phyloP scores from a whole-genome alignment of 2,329 filamentous ascomycete species.

The Fusarium sp. region DNA sequence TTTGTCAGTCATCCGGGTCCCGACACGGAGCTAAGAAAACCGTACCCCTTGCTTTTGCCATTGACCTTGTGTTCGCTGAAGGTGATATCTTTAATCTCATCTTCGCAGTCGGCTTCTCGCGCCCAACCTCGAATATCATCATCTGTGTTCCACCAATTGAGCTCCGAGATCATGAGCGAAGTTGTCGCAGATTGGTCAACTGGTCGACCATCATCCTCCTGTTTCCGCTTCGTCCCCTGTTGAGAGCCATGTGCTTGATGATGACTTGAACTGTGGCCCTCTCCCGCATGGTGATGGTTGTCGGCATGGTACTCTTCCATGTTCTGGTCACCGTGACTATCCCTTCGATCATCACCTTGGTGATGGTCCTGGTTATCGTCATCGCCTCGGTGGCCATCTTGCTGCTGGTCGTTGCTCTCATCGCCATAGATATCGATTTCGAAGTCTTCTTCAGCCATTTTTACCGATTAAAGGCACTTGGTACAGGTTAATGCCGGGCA shows the following conservation, averaged over 20 bases:
- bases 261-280: constrained; percentile 52
- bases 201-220: constrained; percentile 65
- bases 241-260: constrained; percentile 48
- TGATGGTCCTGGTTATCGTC: constrained; percentile 39
- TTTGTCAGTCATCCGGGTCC: constrained; percentile 9
- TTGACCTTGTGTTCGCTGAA: constrained; percentile 99
- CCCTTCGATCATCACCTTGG: constrained; percentile 37
- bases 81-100: constrained; percentile 88
- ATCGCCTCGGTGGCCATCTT: constrained; percentile 49
- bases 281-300: constrained; percentile 48
- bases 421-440: constrained; percentile 79
- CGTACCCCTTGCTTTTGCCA: constrained; percentile 95
- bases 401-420: constrained; percentile 56
- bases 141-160: constrained; percentile 97
- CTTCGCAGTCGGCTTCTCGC: constrained; percentile 80
- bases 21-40: background rate
- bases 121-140: constrained; percentile 93
- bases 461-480: constrained; percentile 31
- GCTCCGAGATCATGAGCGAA: constrained; percentile 85
- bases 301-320: constrained; percentile 51
- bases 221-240: constrained; percentile 69
- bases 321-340: constrained; percentile 51
- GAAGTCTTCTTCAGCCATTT: constrained; percentile 76
- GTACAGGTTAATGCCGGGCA: constrained; percentile 29
- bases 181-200: constrained; percentile 69